Conservation (phyloP, 176 grass and related monocot genomes). For the Cenchrus fungigraminus region DNA sequence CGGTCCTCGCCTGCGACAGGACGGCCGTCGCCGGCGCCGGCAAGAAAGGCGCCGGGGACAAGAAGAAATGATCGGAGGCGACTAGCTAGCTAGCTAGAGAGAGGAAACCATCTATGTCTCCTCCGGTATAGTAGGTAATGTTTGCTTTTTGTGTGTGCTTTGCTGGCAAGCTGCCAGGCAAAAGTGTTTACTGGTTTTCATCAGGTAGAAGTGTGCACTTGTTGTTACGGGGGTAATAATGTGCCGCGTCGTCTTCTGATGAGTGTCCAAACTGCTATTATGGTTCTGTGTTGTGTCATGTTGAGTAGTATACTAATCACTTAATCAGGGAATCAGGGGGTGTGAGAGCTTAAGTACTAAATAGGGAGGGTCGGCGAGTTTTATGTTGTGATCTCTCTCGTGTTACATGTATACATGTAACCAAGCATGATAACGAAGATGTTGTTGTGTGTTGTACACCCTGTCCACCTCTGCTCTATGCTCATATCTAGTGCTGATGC, state of each 20-base stretch:
- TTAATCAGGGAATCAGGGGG: neutral
- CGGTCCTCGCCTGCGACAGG: neutral
- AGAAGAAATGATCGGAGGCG: neutral
- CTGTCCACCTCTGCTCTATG: neutral
- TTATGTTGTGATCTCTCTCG: neutral
- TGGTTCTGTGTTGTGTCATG: too few species aligned
- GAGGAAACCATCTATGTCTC: too few species aligned
- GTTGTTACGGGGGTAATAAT: neutral
- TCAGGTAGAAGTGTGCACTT: neutral
- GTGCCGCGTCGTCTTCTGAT: too few species aligned
- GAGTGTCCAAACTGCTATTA: too few species aligned
- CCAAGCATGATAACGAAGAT: neutral
- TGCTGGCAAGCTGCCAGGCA: too few species aligned
- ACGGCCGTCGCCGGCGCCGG: neutral
- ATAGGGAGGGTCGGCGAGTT: neutral
- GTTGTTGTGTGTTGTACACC: neutral
- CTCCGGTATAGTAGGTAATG: too few species aligned
- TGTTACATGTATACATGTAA: neutral
- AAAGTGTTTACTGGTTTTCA: too few species aligned
- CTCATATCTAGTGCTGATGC: neutral
- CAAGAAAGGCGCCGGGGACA: constrained; percentile 5
- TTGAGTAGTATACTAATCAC: too few species aligned
- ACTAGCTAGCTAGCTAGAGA: too few species aligned
- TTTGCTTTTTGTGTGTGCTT: too few species aligned
- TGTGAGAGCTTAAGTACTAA: neutral